These are phyloP conservation scores for Ophiostoma sp. DNA, from an alignment of 2,329 filamentous ascomycete species.

Conservation along the genomic window DNA sequence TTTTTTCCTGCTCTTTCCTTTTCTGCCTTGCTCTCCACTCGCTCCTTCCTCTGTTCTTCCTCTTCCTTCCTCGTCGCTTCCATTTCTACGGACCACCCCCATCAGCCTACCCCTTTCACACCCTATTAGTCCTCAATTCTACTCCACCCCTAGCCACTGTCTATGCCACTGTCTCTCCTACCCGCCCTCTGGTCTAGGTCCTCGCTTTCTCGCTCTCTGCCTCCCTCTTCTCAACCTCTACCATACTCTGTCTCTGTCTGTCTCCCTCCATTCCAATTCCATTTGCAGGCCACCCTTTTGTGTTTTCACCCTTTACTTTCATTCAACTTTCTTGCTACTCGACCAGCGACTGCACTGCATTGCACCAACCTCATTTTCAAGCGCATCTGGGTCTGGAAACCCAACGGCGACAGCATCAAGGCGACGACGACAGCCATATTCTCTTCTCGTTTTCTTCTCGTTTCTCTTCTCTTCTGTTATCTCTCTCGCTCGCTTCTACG, in stretches of 20 bases:
- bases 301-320: neutral
- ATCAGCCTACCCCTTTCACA: conserved; percentile 12
- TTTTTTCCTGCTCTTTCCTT: neutral
- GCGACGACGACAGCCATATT: neutral
- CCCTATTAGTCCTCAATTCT: conserved; percentile 14
- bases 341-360: neutral
- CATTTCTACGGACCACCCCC: neutral
- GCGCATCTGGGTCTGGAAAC: conserved; percentile 13
- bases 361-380: neutral
- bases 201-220: conserved; percentile 12
- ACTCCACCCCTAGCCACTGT: conserved; percentile 24
- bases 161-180: conserved; percentile 15
- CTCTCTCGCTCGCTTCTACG: neutral
- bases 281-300: neutral
- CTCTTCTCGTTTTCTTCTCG: neutral
- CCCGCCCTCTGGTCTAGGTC: conserved; percentile 5
- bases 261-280: conserved; percentile 9
- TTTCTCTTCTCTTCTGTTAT: neutral
- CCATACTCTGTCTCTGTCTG: neutral
- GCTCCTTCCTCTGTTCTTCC: conserved; percentile 17
- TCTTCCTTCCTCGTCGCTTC: conserved; percentile 15
- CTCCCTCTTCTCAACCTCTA: neutral
- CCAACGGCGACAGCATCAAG: neutral
- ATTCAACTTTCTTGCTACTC: neutral
- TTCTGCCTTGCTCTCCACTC: conserved; percentile 15